Conservation (phyloP, 345 rosid genomes). For the Aegle marmelos region DNA sequence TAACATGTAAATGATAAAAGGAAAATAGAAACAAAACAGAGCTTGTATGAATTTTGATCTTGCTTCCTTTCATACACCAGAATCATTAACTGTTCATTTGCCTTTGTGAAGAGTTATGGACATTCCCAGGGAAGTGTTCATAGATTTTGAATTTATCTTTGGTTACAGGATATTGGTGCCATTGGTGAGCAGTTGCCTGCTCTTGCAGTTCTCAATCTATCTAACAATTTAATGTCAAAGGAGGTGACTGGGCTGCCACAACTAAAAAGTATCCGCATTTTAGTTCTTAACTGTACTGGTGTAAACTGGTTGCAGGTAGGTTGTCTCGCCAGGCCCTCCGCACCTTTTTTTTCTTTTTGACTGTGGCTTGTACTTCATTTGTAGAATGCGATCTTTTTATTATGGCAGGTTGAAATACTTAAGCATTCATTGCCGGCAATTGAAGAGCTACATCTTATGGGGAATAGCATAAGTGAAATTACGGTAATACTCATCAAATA, state of each 20-base stretch:
- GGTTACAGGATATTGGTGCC: constrained; percentile 59
- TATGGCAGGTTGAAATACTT: constrained; percentile 67
- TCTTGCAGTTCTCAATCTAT: constrained; percentile 64
- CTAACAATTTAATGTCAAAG: constrained; percentile 57
- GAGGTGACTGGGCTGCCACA: constrained; percentile 42
- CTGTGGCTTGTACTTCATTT: not conserved
- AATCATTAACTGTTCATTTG: no score
- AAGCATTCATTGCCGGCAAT: constrained; percentile 61
- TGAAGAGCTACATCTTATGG: constrained; percentile 92
- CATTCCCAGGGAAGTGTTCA: no score
- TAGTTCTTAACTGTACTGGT: constrained; percentile 74
- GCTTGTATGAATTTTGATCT: no score
- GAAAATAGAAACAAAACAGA: no score
- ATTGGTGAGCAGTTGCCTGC: constrained; percentile 69
- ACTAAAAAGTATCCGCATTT: constrained; percentile 52
- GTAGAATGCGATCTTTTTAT: not conserved
- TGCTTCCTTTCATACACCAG: no score
- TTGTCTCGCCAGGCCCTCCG: not conserved
- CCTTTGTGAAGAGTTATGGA: no score
- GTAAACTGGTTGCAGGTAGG: constrained; percentile 74
- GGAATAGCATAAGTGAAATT: constrained; percentile 60
- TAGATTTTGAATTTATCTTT: not conserved
- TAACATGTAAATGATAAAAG: no score
- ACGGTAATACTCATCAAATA: constrained; percentile 33
- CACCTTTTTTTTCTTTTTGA: not conserved